These are phyloP conservation scores for Botrytis aclada DNA, from an alignment of 2,329 filamentous ascomycete genomes.

Conservation along the genomic window DNA sequence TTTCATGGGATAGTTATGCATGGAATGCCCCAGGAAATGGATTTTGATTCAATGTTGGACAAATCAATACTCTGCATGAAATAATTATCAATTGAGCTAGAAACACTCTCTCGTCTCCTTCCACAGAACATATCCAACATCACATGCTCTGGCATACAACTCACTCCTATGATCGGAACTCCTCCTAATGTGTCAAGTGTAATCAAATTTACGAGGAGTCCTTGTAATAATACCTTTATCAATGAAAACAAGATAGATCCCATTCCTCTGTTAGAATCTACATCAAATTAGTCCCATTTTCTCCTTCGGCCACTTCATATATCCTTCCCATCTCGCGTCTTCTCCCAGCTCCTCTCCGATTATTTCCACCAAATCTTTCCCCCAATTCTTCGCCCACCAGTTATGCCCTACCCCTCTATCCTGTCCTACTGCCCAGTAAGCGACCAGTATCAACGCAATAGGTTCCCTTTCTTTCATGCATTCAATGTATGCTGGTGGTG, in stretches of 20 bases:
- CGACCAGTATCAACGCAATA: conserved; percentile 13
- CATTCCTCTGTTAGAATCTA: not conserved
- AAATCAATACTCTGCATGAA: too few relatives aligned
- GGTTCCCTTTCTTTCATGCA: conserved; percentile 10
- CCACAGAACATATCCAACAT: not conserved
- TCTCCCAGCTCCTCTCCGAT: not conserved
- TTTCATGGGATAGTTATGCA: conserved; percentile 21
- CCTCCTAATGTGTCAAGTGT: not conserved
- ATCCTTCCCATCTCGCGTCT: not conserved
- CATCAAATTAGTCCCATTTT: not conserved
- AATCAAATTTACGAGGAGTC: not conserved
- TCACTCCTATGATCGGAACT: not conserved
- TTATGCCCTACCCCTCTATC: conserved; percentile 12
- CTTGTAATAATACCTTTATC: not conserved
- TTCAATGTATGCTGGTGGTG: conserved; percentile 2
- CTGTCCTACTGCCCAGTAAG: conserved; percentile 14
- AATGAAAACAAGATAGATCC: not conserved
- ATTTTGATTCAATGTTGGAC: not conserved
- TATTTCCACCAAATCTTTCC: not conserved
- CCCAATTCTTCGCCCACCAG: conserved; percentile 18
- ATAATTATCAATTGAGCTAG: not conserved
- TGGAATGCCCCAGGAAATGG: not conserved
- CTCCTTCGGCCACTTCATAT: conserved; percentile 13
- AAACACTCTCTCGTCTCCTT: not conserved
- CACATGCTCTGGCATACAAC: not conserved